Base-by-base conservation (phyloP, 2,329 filamentous ascomycete genomes). In the Pseudophaeomoniella oleicola region DNA sequence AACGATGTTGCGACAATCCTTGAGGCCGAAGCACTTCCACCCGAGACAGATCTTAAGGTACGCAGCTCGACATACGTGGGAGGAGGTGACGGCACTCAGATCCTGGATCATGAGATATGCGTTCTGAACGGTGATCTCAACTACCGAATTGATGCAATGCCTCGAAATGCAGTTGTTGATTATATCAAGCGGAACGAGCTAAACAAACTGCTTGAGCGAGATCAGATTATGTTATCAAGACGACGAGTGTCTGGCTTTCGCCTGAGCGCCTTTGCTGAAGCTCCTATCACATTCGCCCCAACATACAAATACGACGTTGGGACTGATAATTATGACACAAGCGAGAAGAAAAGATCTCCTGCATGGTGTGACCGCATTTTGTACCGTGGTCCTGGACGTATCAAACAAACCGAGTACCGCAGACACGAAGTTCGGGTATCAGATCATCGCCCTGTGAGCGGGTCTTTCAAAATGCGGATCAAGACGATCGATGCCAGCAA, bases 231-330 rank as follows among this genome's bases (percentile, higher is more conserved):
- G 2, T 80, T 94, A 0, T 88, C 86, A 10, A 75, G 82, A 39
- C 81, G 86, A 36, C 83, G 85, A 47, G 94, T 94, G 49, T 86
- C 88, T 0, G 82, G 78, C 0, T 94, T 96, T 62, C 75, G 83
- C 17, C 70, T 98, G 4, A 78, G 87, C 14, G 80, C 84, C 0
- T 96, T 98, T 56, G 77, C 80, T n/a, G 90, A 98, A 59, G 69
- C 80, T 38, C 82, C 81, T 1, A 94, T 98, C 50, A 80, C 76
- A 0, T 98, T 98, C 54, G 79, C 85, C 5, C 90, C 90, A 1
- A 98, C 90, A 0, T 98, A 98, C 67, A 98, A 98, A 56, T 98
- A 98, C 56, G 90, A 98, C 48, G 85, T 96, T 1, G 87, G 87
- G 12, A 92, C 85, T 0, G 88, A 96, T 52, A 81, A 75, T 4